Conservation (phyloP, 2,329 filamentous ascomycete species). For the Microsporum audouinii region DNA sequence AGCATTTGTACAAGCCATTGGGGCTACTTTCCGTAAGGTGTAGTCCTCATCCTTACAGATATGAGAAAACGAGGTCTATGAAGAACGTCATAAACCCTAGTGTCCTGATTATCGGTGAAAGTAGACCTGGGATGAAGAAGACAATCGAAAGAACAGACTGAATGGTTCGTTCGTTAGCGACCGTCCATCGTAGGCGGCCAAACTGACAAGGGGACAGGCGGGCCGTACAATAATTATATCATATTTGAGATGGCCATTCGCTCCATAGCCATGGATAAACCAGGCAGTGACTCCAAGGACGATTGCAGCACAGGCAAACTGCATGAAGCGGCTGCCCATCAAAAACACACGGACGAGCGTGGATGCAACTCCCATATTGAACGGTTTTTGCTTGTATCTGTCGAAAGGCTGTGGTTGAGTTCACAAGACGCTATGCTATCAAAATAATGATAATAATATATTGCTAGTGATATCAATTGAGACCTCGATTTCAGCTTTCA, state of each 20-base stretch:
- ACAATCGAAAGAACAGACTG: conserved; percentile 28
- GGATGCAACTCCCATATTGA: not conserved
- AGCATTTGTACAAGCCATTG: not conserved
- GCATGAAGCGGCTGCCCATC: conserved; percentile 17
- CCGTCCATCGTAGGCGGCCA: not conserved
- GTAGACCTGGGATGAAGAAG: conserved; percentile 34
- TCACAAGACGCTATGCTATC: not conserved
- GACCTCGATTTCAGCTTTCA: not conserved
- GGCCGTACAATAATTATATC: conserved; percentile 30
- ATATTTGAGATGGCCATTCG: conserved; percentile 28
- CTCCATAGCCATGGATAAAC: conserved; percentile 26
- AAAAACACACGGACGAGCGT: conserved; percentile 5
- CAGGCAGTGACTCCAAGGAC: conserved; percentile 33
- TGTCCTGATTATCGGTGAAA: conserved; percentile 30
- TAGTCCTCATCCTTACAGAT: conserved; percentile 26
- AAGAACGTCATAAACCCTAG: conserved; percentile 28
- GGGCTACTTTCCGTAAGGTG: too few species aligned
- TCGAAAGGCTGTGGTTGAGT: not conserved
- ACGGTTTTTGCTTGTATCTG: not conserved
- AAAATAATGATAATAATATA: not conserved
- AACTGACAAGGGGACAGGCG: not conserved
- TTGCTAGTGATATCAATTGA: not conserved
- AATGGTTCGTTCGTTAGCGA: not conserved
- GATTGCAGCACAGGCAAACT: conserved; percentile 32
- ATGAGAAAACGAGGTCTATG: conserved; percentile 37